Conservation (phyloP, 345 rosid genomes). For the Nasturtium officinale region DNA sequence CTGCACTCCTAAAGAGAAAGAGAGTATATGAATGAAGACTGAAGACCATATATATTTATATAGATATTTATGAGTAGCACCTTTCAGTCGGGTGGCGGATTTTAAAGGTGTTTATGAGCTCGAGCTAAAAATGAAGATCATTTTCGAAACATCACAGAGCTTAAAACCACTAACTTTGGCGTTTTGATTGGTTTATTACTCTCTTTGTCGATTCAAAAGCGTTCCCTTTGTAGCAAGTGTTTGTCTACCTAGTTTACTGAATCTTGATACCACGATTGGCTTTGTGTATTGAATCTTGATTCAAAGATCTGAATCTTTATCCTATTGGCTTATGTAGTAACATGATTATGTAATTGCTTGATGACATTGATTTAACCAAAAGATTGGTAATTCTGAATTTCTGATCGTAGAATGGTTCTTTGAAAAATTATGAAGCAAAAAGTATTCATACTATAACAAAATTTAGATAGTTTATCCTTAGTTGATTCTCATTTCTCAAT, state of each 20-base stretch:
- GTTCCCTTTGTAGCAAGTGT: constrained; percentile 21
- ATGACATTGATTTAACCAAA: constrained; percentile 8
- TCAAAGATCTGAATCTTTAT: constrained; percentile 25
- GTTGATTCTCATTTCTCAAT: constrained; percentile 17
- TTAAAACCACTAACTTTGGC: constrained; percentile 13
- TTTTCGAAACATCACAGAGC: constrained; percentile 2
- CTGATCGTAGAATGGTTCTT: not conserved
- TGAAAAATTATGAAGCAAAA: constrained; percentile 28
- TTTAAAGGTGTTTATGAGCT: constrained; percentile 24
- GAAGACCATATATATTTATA: not conserved
- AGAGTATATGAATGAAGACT: constrained; percentile 58
- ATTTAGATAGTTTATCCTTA: constrained; percentile 17
- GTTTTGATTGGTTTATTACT: constrained; percentile 13
- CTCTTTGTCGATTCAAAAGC: not conserved
- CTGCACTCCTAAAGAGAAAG: constrained; percentile 79
- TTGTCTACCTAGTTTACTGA: constrained; percentile 27
- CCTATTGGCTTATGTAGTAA: constrained; percentile 27
- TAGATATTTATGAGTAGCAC: constrained; percentile 23
- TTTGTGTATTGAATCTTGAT: constrained; percentile 33
- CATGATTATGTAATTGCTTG: constrained; percentile 29
- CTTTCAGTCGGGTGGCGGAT: not conserved
- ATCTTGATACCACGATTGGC: constrained; percentile 12
- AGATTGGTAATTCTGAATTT: not conserved
- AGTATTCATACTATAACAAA: constrained; percentile 4
- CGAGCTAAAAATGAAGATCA: constrained; percentile 24